These are phyloP conservation scores for Piper betle DNA, from an alignment of 164 flowering plant genomes.

Conservation along the genomic window DNA sequence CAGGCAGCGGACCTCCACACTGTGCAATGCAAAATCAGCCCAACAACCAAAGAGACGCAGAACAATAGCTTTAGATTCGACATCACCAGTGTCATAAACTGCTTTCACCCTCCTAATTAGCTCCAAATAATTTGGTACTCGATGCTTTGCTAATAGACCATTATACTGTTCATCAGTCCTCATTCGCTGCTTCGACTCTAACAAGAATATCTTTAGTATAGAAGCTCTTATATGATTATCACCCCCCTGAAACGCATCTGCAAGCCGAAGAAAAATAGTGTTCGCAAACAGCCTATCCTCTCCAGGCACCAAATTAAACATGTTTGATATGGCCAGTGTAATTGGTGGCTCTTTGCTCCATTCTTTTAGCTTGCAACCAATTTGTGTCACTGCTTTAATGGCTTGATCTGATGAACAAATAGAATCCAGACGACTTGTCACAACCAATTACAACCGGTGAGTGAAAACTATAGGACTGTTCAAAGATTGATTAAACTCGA, in stretches of 20 bases:
- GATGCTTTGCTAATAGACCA: conserved; percentile 35
- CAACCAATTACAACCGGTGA: too few relatives aligned
- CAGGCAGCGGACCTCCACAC: conserved; percentile 55
- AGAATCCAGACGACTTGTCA: too few relatives aligned
- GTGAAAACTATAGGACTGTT: too few relatives aligned
- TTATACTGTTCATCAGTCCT: conserved; percentile 17
- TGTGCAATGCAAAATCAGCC: conserved; percentile 60
- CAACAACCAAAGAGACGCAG: conserved; percentile 77
- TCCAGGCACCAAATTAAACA: conserved; percentile 65
- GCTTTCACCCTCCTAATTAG: conserved; percentile 53
- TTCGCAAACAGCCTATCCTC: conserved; percentile 80
- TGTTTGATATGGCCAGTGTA: conserved; percentile 22
- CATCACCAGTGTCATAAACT: conserved; percentile 50
- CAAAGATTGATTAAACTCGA: too few relatives aligned
- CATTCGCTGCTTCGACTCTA: conserved; percentile 15
- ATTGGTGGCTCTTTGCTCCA: conserved; percentile 46
- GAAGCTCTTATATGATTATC: conserved; percentile 28
- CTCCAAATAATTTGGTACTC: conserved; percentile 36
- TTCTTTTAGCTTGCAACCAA: conserved; percentile 42
- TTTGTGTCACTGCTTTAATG: conserved; percentile 35
- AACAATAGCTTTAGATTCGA: conserved; percentile 48
- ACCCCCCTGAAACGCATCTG: conserved; percentile 60
- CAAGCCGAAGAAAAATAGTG: conserved; percentile 66
- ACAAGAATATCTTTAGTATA: conserved; percentile 44
- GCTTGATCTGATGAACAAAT: conserved; percentile 27